These are phyloP conservation scores for Salix viminalis DNA, from an alignment of 345 rosid genomes.

Conservation along the genomic window DNA sequence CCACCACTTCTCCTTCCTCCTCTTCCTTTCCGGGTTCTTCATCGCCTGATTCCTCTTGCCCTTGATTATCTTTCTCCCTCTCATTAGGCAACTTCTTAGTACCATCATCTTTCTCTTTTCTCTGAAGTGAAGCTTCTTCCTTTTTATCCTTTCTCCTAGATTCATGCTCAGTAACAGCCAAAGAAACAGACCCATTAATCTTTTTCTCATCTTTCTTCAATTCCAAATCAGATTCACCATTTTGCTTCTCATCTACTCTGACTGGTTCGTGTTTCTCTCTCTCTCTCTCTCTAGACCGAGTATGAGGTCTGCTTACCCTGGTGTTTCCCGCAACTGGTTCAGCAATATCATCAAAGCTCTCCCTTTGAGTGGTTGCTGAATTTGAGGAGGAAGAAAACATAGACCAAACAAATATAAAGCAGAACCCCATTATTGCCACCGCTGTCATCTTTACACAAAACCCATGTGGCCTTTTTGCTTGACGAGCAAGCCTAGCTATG, in stretches of 20 bases:
- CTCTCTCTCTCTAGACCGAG: slow-evolving; percentile 17
- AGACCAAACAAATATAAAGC: slow-evolving; percentile 81
- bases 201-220: slow-evolving; percentile 35
- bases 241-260: slow-evolving; percentile 23
- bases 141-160: slow-evolving; percentile 42
- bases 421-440: slow-evolving; percentile 69
- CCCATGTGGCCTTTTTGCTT: slow-evolving; percentile 70
- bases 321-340: slow-evolving; percentile 59
- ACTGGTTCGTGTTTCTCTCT: slow-evolving; percentile 28
- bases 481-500: slow-evolving; percentile 60
- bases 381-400: slow-evolving; percentile 60
- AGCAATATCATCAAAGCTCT: slow-evolving; percentile 84
- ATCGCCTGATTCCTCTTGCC: slow-evolving; percentile 40
- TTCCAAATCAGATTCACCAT: slow-evolving; percentile 33
- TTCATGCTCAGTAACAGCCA: slow-evolving; percentile 36
- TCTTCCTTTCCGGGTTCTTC: slow-evolving; percentile 40
- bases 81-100: slow-evolving; percentile 29
- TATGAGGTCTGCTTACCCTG: slow-evolving; percentile 15
- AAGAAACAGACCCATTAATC: slow-evolving; percentile 39
- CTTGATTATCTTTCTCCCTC: slow-evolving; percentile 36
- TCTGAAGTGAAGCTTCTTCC: slow-evolving; percentile 31
- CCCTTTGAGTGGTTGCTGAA: slow-evolving; percentile 58
- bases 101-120: slow-evolving; percentile 27
- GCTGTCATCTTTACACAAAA: slow-evolving; percentile 65
- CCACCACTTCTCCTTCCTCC: slow-evolving; percentile 45